Conservation (phyloP, 495 filamentous ascomycete species). For the Paragyromitra xinjiangensis region DNA sequence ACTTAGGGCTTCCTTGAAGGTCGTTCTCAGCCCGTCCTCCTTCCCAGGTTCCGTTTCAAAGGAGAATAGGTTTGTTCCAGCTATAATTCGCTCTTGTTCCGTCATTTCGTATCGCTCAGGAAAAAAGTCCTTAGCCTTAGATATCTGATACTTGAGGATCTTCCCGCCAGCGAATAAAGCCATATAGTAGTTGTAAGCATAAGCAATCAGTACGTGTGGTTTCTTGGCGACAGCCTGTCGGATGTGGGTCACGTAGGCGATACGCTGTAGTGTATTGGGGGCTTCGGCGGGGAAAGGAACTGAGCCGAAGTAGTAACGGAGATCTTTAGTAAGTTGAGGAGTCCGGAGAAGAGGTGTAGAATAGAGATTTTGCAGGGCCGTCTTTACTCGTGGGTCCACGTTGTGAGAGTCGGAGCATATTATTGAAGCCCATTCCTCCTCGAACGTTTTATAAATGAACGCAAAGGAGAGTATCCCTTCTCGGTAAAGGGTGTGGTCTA, state of each 20-base stretch:
- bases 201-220: conserved; percentile 53
- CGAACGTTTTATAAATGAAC: conserved; percentile 54
- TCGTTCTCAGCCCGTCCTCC: conserved; percentile 33
- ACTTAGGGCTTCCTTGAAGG: conserved; percentile 48
- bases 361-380: too few species aligned
- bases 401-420: conserved; percentile 2
- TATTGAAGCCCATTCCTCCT: conserved; percentile 45
- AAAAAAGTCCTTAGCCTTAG: conserved; percentile 48
- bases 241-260: too few species aligned
- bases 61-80: conserved; percentile 47
- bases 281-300: too few species aligned
- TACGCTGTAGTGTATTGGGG: too few species aligned
- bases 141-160: conserved; percentile 48
- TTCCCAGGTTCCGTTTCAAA: conserved; percentile 51
- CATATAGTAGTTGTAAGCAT: conserved; percentile 57
- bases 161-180: conserved; percentile 57
- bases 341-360: too few species aligned
- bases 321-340: too few species aligned
- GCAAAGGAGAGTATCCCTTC: conserved; percentile 54
- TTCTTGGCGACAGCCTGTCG: conserved; percentile 29
- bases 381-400: too few species aligned
- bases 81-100: conserved; percentile 28
- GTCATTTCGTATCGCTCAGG: conserved; percentile 36
- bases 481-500: conserved; percentile 53
- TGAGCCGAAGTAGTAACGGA: too few species aligned